Conservation (phyloP, 176 grass and related monocot species). For the Aechmea fasciata region DNA sequence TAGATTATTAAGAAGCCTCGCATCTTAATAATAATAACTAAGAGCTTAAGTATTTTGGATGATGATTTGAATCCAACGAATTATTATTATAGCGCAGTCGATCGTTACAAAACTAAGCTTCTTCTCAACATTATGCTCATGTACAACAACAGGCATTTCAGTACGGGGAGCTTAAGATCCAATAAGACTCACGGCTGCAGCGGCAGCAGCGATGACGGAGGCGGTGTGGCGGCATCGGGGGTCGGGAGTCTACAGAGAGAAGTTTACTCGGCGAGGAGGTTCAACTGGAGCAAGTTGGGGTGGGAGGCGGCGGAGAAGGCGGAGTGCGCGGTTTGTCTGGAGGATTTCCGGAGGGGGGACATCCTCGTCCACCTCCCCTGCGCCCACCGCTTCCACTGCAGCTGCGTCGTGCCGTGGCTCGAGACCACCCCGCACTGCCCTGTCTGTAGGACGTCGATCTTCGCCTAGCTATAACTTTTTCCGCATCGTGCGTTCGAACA, state of each 20-base stretch:
- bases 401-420: conserved; percentile 74
- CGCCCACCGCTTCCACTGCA: conserved; percentile 87
- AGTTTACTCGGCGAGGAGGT: conserved; percentile 56
- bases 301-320: conserved; percentile 53
- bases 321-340: conserved; percentile 86
- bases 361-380: conserved; percentile 70
- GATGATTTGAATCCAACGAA: no score
- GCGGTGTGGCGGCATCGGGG: not conserved
- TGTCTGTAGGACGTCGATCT: conserved; percentile 54
- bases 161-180: conserved; percentile 45
- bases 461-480: no score
- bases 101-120: no score
- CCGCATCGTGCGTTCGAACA: no score
- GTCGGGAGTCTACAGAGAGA: conserved; percentile 36
- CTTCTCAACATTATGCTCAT: not conserved
- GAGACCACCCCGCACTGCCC: conserved; percentile 57
- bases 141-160: conserved; percentile 40
- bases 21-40: no score
- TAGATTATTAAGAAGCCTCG: no score
- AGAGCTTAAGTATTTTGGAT: no score
- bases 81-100: no score
- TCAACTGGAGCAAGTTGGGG: conserved; percentile 68
- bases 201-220: not conserved
- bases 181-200: conserved; percentile 6
- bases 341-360: conserved; percentile 69